Evolutionary conservation across 139 green algal species (phyloP).

Genomic region (Chlorella sp.): DNA sequence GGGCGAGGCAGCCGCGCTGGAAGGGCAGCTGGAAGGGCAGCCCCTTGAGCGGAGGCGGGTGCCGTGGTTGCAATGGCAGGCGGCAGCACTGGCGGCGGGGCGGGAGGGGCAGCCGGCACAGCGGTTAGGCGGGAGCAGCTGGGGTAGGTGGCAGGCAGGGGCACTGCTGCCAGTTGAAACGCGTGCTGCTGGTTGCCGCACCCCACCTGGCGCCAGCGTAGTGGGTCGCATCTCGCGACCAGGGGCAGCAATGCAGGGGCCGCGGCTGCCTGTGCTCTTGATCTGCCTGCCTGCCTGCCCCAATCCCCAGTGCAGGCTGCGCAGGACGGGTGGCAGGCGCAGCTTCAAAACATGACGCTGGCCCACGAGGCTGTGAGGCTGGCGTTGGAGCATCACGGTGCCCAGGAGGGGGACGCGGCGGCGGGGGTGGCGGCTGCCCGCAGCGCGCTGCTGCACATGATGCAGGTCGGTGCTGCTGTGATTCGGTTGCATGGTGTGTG

Average conservation of each 20-base stretch:
- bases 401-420: neutral
- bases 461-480: neutral
- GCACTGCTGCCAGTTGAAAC: no score
- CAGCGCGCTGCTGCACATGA: neutral
- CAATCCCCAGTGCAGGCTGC: neutral
- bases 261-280: no score
- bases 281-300: neutral
- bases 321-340: neutral
- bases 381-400: neutral
- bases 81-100: neutral
- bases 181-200: no score
- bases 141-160: no score
- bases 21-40: no score
- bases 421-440: neutral
- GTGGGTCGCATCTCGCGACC: no score
- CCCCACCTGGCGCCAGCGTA: no score
- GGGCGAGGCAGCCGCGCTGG: no score
- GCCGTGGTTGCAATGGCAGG: neutral
- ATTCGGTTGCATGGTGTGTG: neutral
- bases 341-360: constrained; percentile 1
- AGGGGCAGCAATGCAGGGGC: no score
- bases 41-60: no score
- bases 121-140: neutral
- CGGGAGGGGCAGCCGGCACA: no score
- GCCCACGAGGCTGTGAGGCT: neutral